Conservation (phyloP, 139 green algal genomes). For the Asterochloris erici region DNA sequence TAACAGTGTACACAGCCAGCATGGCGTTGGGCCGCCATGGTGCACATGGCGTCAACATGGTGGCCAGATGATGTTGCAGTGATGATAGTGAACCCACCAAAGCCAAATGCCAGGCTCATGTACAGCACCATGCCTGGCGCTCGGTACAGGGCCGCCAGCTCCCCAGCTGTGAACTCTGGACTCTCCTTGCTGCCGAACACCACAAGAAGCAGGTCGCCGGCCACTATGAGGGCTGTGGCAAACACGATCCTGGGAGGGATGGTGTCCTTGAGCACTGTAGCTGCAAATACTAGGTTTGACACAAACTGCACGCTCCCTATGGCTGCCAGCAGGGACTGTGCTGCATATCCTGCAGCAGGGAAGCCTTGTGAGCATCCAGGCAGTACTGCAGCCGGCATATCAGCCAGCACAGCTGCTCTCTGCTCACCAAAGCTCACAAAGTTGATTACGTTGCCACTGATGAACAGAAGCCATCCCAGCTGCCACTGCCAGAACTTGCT, state of each 20-base stretch:
- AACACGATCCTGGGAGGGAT: constrained; percentile 50
- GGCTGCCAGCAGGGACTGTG: constrained; percentile 78
- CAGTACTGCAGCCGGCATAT: background rate
- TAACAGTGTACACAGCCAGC: too few relatives aligned
- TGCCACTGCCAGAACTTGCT: constrained; percentile 58
- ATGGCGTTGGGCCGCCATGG: too few relatives aligned
- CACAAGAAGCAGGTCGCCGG: constrained; percentile 81
- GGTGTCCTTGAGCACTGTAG: constrained; percentile 72
- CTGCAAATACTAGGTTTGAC: constrained; percentile 80
- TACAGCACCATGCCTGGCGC: background rate
- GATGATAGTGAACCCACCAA: too few relatives aligned
- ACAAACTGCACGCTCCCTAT: constrained; percentile 87
- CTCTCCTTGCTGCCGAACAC: constrained; percentile 65
- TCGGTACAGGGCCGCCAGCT: constrained; percentile 12
- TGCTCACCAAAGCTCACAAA: constrained; percentile 34
- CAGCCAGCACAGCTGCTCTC: background rate
- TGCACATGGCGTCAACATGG: too few relatives aligned
- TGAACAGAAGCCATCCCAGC: constrained; percentile 65
- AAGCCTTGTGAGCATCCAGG: background rate
- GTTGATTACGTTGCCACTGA: constrained; percentile 70
- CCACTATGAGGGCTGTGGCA: constrained; percentile 71
- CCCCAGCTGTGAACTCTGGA: background rate
- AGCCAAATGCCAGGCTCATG: constrained; percentile 11
- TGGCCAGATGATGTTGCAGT: too few relatives aligned
- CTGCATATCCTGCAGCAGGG: constrained; percentile 62